Conservation (phyloP, 2,329 filamentous ascomycete genomes). For the Colletotrichum plurivorum region DNA sequence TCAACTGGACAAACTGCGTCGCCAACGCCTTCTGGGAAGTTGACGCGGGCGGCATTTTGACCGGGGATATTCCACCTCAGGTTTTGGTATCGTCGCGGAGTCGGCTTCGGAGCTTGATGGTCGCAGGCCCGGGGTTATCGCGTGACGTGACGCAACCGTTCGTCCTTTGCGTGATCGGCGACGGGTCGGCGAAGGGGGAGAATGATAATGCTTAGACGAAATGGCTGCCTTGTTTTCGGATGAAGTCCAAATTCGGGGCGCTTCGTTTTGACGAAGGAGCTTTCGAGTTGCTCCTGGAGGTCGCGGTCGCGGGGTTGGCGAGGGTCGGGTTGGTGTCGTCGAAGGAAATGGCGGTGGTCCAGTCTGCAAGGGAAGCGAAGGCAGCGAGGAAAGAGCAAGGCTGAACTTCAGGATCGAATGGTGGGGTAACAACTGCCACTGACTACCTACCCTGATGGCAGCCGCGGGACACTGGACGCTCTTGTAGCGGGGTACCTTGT, state of each 20-base stretch:
- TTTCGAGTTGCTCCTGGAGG: slow-evolving; percentile 3
- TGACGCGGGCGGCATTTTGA: slow-evolving; percentile 54
- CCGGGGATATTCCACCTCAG: not conserved
- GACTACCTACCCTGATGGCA: not conserved
- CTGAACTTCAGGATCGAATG: slow-evolving; percentile 31
- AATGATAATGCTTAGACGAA: not conserved
- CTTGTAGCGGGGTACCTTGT: not conserved
- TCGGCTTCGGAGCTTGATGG: not conserved
- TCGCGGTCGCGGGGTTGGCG: slow-evolving; percentile 2
- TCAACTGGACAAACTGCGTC: slow-evolving; percentile 59
- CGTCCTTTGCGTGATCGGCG: slow-evolving; percentile 7
- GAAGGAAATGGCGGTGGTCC: slow-evolving; percentile 1
- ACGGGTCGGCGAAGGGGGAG: slow-evolving; percentile 5
- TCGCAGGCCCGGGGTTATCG: slow-evolving; percentile 3
- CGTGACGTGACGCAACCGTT: slow-evolving; percentile 37
- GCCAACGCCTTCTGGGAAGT: slow-evolving; percentile 58
- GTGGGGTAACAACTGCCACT: slow-evolving; percentile 29
- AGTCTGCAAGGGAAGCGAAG: slow-evolving; percentile 20
- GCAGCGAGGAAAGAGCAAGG: slow-evolving; percentile 32
- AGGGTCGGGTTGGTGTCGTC: slow-evolving; percentile 14
- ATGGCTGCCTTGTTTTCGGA: too few relatives aligned
- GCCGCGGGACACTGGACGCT: slow-evolving; percentile 25
- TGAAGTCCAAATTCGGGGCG: too few relatives aligned
- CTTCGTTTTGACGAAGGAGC: not conserved
- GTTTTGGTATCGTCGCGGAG: slow-evolving; percentile 4